phyloP scores from a whole-genome alignment of 768 basidiomycete genomes.

The Cystoderma amianthinum region DNA sequence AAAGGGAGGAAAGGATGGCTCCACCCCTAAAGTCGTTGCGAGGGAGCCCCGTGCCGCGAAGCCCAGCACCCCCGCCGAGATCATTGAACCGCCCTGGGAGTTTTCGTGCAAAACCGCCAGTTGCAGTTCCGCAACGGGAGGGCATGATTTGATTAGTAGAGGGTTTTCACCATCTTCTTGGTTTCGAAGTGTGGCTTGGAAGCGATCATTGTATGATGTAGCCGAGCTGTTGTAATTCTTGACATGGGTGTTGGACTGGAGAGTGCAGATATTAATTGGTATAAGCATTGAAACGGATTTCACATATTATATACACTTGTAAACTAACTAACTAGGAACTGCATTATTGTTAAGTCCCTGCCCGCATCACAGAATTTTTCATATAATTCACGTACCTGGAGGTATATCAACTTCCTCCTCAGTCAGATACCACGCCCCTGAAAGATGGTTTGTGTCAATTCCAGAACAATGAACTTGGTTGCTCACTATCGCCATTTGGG shows the following conservation, averaged over 20 bases:
- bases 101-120: constrained; percentile 38
- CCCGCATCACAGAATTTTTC: too few relatives aligned
- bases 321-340: too few relatives aligned
- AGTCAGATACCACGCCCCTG: constrained; percentile 41
- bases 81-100: constrained; percentile 65
- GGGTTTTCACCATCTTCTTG: too few relatives aligned
- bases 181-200: too few relatives aligned
- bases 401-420: constrained; percentile 36
- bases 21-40: constrained; percentile 20
- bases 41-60: constrained; percentile 39
- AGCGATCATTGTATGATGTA: too few relatives aligned
- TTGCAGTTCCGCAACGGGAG: constrained; percentile 48
- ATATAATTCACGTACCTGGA: constrained; percentile 33
- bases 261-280: too few relatives aligned
- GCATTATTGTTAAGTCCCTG: neutral
- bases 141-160: constrained; percentile 61
- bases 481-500: constrained; percentile 22
- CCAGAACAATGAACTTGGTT: neutral
- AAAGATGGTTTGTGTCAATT: constrained; percentile 1
- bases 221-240: too few relatives aligned
- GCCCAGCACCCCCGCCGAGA: constrained; percentile 40
- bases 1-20: constrained; percentile 9
- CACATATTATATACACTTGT: too few relatives aligned
- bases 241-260: too few relatives aligned
- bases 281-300: too few relatives aligned